Conservation (phyloP, 2,329 filamentous ascomycete species). For the Ramularia collo-cygni region DNA sequence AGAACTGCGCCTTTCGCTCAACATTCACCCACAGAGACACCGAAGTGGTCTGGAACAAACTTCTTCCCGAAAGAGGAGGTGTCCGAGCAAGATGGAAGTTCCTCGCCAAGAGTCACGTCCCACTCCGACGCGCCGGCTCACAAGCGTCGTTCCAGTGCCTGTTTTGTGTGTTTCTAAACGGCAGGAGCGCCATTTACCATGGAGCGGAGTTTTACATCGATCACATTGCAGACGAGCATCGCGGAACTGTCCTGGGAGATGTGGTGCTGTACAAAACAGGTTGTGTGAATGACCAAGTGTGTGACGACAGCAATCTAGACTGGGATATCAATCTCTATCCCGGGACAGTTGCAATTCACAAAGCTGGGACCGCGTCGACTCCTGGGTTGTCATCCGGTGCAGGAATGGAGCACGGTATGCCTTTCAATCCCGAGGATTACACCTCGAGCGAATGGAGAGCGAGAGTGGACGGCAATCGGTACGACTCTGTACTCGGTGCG, state of each 20-base stretch:
- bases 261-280: slow-evolving; percentile 37
- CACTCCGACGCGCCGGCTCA: slow-evolving; percentile 27
- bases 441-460: slow-evolving; percentile 10
- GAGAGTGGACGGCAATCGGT: slow-evolving; percentile 18
- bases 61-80: slow-evolving; percentile 25
- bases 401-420: not conserved
- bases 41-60: slow-evolving; percentile 24
- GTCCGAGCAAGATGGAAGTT: slow-evolving; percentile 43
- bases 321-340: slow-evolving; percentile 44
- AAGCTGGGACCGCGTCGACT: not conserved
- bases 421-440: not conserved
- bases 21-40: slow-evolving; percentile 30
- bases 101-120: slow-evolving; percentile 41
- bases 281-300: slow-evolving; percentile 38
- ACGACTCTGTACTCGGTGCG: slow-evolving; percentile 21
- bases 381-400: not conserved
- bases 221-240: slow-evolving; percentile 35
- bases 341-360: slow-evolving; percentile 6
- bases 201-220: slow-evolving; percentile 38
- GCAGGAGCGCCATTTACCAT: slow-evolving; percentile 33
- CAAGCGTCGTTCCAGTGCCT: slow-evolving; percentile 38
- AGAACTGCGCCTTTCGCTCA: slow-evolving; percentile 40
- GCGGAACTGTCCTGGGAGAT: slow-evolving; percentile 28
- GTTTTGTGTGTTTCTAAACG: slow-evolving; percentile 38
- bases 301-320: slow-evolving; percentile 32